These are phyloP conservation scores for Acanthamoeba pearcei DNA, from an alignment of 208 protist genomes.

Conservation along the genomic window DNA sequence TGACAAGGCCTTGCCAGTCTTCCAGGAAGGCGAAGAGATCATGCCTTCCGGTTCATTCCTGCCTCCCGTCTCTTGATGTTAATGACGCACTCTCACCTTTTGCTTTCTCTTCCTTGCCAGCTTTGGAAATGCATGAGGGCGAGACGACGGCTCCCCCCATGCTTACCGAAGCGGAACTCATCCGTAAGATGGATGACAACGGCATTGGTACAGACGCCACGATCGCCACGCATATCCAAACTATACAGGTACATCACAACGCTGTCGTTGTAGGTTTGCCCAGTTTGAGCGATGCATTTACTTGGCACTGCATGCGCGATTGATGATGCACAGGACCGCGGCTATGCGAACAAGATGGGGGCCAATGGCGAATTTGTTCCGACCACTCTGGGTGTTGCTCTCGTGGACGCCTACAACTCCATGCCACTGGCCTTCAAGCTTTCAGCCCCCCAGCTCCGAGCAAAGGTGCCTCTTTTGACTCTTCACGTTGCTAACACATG, in stretches of 20 bases:
- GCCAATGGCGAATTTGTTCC: constrained; percentile 12
- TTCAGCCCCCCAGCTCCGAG: constrained; percentile 23
- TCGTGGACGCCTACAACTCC: constrained; percentile 55
- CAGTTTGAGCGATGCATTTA: no score
- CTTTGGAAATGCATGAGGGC: constrained; percentile 70
- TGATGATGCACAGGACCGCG: not conserved
- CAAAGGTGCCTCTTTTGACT: constrained; percentile 21
- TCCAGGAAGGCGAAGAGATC: constrained; percentile 93
- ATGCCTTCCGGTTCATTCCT: constrained; percentile 85
- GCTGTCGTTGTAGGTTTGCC: no score
- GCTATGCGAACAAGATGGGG: constrained; percentile 38
- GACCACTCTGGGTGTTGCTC: constrained; percentile 48
- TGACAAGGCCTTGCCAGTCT: constrained; percentile 94
- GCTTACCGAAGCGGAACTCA: constrained; percentile 98
- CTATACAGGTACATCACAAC: constrained; percentile 41
- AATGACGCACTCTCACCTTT: constrained; percentile 83
- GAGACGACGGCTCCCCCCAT: constrained; percentile 95
- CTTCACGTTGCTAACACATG: not conserved
- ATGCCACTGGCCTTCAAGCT: constrained; percentile 47
- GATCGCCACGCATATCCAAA: constrained; percentile 99
- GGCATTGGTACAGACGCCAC: constrained; percentile 99
- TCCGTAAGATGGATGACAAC: constrained; percentile 98
- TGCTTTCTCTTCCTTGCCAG: not conserved
- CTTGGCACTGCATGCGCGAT: no score
- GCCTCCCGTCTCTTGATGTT: constrained; percentile 87